Evolutionary conservation across 2,329 filamentous ascomycete genomes (phyloP).

Genomic region (Arachnopeziza araneosa): DNA sequence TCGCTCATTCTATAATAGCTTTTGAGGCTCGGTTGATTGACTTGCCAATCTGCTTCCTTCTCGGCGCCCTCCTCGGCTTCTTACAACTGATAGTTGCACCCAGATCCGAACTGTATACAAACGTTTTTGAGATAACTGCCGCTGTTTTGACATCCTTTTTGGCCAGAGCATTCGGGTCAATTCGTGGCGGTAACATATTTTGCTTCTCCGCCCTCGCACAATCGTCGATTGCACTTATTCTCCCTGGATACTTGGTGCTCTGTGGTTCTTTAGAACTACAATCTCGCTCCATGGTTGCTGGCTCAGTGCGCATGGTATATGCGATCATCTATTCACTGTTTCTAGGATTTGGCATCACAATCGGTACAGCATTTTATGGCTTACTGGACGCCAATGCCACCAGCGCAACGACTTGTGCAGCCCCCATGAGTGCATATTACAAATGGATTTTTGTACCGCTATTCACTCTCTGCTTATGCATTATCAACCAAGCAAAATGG

Average conservation of each 20-base stretch:
- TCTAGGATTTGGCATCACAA: constrained; percentile 51
- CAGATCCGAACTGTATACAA: constrained; percentile 60
- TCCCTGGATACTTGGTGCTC: constrained; percentile 60
- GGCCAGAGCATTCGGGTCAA: constrained; percentile 57
- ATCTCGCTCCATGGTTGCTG: constrained; percentile 48
- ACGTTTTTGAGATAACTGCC: constrained; percentile 60
- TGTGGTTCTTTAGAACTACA: constrained; percentile 52
- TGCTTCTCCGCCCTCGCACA: constrained; percentile 63
- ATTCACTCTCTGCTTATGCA: constrained; percentile 67
- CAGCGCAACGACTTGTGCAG: constrained; percentile 39
- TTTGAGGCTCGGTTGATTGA: constrained; percentile 68
- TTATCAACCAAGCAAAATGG: constrained; percentile 79
- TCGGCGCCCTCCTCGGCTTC: constrained; percentile 65
- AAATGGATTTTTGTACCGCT: constrained; percentile 68
- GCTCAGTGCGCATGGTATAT: constrained; percentile 53
- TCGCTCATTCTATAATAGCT: constrained; percentile 35
- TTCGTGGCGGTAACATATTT: constrained; percentile 43
- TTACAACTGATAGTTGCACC: constrained; percentile 67
- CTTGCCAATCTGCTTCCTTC: constrained; percentile 63
- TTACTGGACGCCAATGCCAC: constrained; percentile 43
- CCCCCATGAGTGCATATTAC: constrained; percentile 44
- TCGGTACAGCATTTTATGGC: constrained; percentile 51
- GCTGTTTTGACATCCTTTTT: constrained; percentile 58
- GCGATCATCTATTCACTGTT: constrained; percentile 54
- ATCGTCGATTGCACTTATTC: constrained; percentile 58